phyloP scores from a whole-genome alignment of 1,139 yeast genomes.

The Kazachstania sp. region DNA sequence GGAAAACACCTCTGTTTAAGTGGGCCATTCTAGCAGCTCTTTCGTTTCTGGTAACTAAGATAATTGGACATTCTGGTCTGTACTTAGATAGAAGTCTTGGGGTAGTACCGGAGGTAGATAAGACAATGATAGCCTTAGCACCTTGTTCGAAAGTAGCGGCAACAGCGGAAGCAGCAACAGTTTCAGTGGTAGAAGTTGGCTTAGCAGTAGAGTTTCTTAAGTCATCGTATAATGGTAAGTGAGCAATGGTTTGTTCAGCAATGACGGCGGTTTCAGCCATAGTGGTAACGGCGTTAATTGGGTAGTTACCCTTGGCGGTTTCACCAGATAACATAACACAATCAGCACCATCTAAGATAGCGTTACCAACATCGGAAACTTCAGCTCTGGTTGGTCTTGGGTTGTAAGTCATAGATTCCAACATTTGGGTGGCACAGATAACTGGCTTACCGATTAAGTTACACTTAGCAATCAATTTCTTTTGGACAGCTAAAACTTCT shows the following conservation, averaged over 20 bases:
- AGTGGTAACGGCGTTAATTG: constrained; percentile 93
- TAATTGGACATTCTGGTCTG: constrained; percentile 95
- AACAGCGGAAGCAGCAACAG: constrained; percentile 95
- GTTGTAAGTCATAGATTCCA: constrained; percentile 98
- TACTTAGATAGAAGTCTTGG: constrained; percentile 95
- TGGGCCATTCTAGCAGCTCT: constrained; percentile 92
- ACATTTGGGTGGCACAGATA: constrained; percentile 99
- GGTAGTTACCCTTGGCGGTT: constrained; percentile 99
- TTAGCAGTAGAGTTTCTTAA: constrained; percentile 74
- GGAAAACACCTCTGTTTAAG: constrained; percentile 97
- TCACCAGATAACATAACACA: constrained; percentile 99
- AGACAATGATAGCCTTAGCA: constrained; percentile 93
- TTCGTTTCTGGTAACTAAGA: constrained; percentile 95
- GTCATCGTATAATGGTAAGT: constrained; percentile 80
- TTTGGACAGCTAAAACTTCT: constrained; percentile 96
- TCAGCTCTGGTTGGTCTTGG: constrained; percentile 99
- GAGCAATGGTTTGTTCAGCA: constrained; percentile 96
- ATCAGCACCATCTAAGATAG: constrained; percentile 98
- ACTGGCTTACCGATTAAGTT: constrained; percentile 99
- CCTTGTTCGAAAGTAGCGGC: constrained; percentile 92
- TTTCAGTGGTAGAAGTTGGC: constrained; percentile 93
- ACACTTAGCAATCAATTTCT: constrained; percentile 98
- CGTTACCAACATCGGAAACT: constrained; percentile 98
- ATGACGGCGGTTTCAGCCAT: constrained; percentile 96
- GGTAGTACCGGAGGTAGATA: constrained; percentile 90